Percentiles rank a stretch among this genome's conserved stretches.
Conservation (phyloP, 2,329 filamentous ascomycete species). For the Exserohilum turcica region DNA sequence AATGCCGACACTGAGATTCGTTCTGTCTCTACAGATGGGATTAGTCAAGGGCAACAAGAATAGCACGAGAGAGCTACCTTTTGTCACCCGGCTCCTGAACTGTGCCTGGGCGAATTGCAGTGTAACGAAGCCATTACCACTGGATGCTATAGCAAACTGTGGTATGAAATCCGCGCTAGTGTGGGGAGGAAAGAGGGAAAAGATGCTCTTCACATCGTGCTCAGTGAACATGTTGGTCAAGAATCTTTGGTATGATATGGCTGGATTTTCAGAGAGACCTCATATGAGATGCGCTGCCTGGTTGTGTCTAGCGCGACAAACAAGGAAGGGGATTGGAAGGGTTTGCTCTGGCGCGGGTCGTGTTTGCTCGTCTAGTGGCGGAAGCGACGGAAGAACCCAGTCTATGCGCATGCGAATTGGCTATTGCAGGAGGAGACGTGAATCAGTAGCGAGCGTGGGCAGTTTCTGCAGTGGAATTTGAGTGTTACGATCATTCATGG, state of each 20-base stretch:
- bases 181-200: conserved; percentile 28
- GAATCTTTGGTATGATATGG: not conserved
- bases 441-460: not conserved
- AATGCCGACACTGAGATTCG: conserved; percentile 24
- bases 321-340: not conserved
- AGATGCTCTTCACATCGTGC: conserved; percentile 39
- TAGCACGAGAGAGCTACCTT: conserved; percentile 8
- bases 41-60: conserved; percentile 2
- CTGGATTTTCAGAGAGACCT: not conserved
- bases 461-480: not conserved
- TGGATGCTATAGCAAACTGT: conserved; percentile 26
- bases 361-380: not conserved
- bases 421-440: not conserved
- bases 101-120: conserved; percentile 22
- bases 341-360: not conserved
- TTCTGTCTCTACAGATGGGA: conserved; percentile 10
- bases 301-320: not conserved
- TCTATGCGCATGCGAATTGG: not conserved
- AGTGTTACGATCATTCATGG: not conserved
- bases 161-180: conserved; percentile 16
- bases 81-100: conserved; percentile 27
- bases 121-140: conserved; percentile 37
- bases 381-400: not conserved
- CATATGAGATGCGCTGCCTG: not conserved
- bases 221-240: conserved; percentile 37